Base-by-base conservation (phyloP, 495 filamentous ascomycete genomes). In the Penicillium bialowiezense region DNA sequence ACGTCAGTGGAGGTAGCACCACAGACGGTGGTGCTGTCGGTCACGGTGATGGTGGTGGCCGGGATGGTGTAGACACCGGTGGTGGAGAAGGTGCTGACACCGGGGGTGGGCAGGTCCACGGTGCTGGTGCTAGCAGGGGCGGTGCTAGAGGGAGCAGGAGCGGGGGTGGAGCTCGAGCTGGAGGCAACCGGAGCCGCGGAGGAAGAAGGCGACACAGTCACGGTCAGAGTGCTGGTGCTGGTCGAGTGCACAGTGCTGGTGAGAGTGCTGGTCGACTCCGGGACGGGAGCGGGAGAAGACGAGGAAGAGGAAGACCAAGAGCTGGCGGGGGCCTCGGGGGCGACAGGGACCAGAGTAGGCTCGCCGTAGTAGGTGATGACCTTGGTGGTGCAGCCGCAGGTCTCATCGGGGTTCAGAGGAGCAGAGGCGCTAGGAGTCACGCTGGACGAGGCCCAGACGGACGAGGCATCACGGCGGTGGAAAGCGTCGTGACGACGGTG, bases 21-120 rank as follows among this genome's bases (percentile, higher is more conserved):
- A 63, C 79, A 82, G 44, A 88, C 84, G 42, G 82, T 87, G 51
- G 81, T 88, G 42, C 81, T 82, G 50, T 91, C 70, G 41, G 81
- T 84, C 46, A 93, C 69, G 23, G 82, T 85, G 39, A 90, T 53
- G 46, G 87, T 91, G 38, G 81, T 86, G 29, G 85, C 86, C 38
- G 88, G 86, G 76, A 91, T 82, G 56, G 88, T 91, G 78, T 90
- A 92, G 52, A 74, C 76, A 66, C 88, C 88, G 44, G 88, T 82
- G 18, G 81, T 83, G 31, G 81, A 70, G 82, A 79, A 88, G 42
- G 75, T 82, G 69, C 85, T 84, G 23, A 85, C 73, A 41, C 76
- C 73, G 24, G 81, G 76, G 15, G 87, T 88, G 18, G 89, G 88
- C 44, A 89, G 59, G n/a, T 37, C 36, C 21, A 55, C 54, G 18